Evolutionary conservation across 352 stramenopile genomes (phyloP), one percentile per base, ranked within the genome.

Genomic region (Pythium insidiosum): DNA sequence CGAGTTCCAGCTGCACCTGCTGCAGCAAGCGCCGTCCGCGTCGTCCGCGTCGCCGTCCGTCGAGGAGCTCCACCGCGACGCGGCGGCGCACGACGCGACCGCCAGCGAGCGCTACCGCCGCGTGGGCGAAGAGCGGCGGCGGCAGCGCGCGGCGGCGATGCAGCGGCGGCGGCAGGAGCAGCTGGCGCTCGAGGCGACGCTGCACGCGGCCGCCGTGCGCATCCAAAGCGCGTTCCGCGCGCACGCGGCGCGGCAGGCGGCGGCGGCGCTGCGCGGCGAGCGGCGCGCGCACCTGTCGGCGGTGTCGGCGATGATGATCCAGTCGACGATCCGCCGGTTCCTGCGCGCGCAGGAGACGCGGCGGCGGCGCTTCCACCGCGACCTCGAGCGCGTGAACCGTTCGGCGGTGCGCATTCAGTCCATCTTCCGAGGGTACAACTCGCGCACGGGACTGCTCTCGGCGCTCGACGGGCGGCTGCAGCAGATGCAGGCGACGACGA

Each of bases 391-490:
- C 10, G 70, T 86, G 26, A 86, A 81, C 34, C 59, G 69, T 1
- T 84, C 66, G 3, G 73, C 70, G 3, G 63, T 78, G 18, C 62
- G 73, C 0, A 86, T 87, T 28, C 71, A 87, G 43, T 76, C 66
- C 13, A 79, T 83, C 25, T 84, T 79, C 49, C 71, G 71, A 1
- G 71, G 72, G 1, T 87, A 81, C 51, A 81, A 70, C 38, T 78
- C 63, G 9, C 68, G 71, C 3, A 50, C 58, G 3, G 72, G 64
- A 53, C 33, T 79, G 19, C 16, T 79, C 12, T 34, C 48, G 6
- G 55, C 78, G 31, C 41, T 78, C 13, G 65, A 77, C 30, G 55
- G 70, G 6, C 52, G 66, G 11, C 47, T 68, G 21, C 44, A 22
- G 42, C 54, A 23, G 19, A 45, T 21, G n/a, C n/a, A 26, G 29